A percentile compares a stretch with the other conserved stretches of the same genome.
phyloP scores from a whole-genome alignment of 192 early-diverging fungal genomes.

The Chytriomyces hyalinus region DNA sequence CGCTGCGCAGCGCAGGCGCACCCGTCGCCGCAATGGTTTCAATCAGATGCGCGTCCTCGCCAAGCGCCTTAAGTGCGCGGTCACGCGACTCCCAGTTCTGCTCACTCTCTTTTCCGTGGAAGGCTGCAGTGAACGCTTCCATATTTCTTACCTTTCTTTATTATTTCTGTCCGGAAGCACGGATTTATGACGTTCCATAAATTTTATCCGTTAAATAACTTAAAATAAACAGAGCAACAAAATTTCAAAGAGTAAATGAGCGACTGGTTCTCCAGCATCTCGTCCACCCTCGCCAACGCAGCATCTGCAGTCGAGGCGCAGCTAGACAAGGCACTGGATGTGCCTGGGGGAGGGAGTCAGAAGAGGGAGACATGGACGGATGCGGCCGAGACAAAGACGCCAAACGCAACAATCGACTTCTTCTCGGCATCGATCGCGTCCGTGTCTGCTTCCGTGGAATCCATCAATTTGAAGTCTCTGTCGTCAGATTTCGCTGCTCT shows the following conservation, averaged over 20 bases:
- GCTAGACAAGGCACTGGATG: slow-evolving; percentile 74
- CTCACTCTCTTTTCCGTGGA: slow-evolving; percentile 46
- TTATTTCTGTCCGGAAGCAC: no score
- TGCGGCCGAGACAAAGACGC: not conserved
- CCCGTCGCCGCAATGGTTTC: not conserved
- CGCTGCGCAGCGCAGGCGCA: slow-evolving; percentile 30
- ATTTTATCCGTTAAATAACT: no score
- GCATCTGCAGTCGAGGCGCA: slow-evolving; percentile 73
- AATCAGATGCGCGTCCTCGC: slow-evolving; percentile 4
- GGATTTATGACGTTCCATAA: no score
- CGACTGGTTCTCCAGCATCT: slow-evolving; percentile 26
- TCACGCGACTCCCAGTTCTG: slow-evolving; percentile 49
- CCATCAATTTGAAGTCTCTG: not conserved
- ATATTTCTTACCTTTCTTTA: no score
- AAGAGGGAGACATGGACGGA: not conserved
- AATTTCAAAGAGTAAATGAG: not conserved
- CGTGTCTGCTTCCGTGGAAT: not conserved
- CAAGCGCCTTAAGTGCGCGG: slow-evolving; percentile 34
- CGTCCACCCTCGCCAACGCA: slow-evolving; percentile 62
- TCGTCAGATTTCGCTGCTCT: no score
- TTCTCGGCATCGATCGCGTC: slow-evolving; percentile 16
- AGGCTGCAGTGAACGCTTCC: slow-evolving; percentile 9
- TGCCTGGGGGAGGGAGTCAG: slow-evolving; percentile 29
- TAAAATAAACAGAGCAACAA: no score
- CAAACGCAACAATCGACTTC: not conserved